Percentiles rank a stretch among this genome's conserved stretches.
These are phyloP conservation scores for Viscum album DNA, from an alignment of 177 flowering plant species.

Conservation along the genomic window DNA sequence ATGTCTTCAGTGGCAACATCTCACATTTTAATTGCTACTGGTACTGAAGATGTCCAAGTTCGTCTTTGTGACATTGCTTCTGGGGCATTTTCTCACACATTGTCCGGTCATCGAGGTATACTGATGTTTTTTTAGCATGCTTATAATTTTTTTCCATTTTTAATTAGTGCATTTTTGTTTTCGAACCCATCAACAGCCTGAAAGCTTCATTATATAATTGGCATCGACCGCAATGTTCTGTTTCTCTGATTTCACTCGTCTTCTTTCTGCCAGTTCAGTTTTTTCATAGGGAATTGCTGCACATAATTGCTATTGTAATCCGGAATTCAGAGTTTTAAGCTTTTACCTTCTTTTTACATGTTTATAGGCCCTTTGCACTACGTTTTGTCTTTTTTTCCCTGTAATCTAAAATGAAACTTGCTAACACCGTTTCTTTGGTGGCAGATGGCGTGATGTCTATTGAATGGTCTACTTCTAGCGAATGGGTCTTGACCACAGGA, in stretches of 20 bases:
- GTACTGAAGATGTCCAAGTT: conserved; percentile 97
- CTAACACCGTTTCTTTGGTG: conserved; percentile 16
- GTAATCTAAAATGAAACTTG: not conserved
- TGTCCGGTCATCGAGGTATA: conserved; percentile 97
- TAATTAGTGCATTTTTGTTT: not conserved
- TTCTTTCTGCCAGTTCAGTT: no score
- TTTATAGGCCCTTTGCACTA: no score
- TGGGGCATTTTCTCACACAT: conserved; percentile 89
- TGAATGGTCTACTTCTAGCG: conserved; percentile 93
- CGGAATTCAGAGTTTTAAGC: no score
- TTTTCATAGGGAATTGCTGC: no score
- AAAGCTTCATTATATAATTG: no score
- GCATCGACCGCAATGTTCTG: no score
- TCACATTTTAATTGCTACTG: conserved; percentile 94
- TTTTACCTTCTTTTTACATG: no score
- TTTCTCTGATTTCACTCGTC: no score
- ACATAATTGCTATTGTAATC: no score
- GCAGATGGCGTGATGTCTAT: conserved; percentile 88
- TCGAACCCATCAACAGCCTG: no score
- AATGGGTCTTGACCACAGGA: conserved; percentile 88
- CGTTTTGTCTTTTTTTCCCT: no score
- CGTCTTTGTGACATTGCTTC: conserved; percentile 95
- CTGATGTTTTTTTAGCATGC: not conserved
- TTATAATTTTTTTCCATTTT: not conserved
- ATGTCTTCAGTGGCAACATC: conserved; percentile 73